A percentile compares a stretch with the other conserved stretches of the same genome.
Evolutionary conservation across 129 eudicot species (phyloP).

Genomic region (Lactuca saligna): DNA sequence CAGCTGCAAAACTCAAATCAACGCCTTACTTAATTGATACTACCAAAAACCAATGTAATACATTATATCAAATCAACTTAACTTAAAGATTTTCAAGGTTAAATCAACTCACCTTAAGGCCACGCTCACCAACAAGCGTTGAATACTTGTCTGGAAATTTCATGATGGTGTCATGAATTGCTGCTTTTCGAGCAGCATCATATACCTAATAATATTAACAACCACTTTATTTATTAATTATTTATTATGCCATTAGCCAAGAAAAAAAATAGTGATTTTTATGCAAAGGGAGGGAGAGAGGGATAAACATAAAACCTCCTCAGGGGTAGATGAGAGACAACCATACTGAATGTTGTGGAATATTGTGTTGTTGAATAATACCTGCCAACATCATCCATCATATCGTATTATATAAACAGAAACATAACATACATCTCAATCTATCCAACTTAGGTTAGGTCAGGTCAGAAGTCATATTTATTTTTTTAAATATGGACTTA

Average conservation of each 20-base stretch:
- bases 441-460: too few species aligned
- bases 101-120: conserved; percentile 62
- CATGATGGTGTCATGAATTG: conserved; percentile 96
- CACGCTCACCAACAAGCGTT: conserved; percentile 92
- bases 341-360: conserved; percentile 95
- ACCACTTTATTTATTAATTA: too few species aligned
- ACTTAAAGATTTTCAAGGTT: too few species aligned
- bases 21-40: too few species aligned
- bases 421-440: background rate
- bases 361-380: conserved; percentile 91
- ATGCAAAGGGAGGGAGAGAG: too few species aligned
- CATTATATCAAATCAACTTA: too few species aligned
- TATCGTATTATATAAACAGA: background rate
- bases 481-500: too few species aligned
- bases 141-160: conserved; percentile 82
- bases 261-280: too few species aligned
- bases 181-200: conserved; percentile 85
- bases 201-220: conserved; percentile 44
- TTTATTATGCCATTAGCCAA: too few species aligned
- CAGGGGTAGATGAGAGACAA: conserved; percentile 73
- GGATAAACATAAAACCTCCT: conserved; percentile 53
- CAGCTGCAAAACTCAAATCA: conserved; percentile 48
- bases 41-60: too few species aligned
- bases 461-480: too few species aligned
- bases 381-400: conserved; percentile 38